phyloP scores from a whole-genome alignment of 164 flowering plant species.

The Kalanchoe fedtschenkoi region DNA sequence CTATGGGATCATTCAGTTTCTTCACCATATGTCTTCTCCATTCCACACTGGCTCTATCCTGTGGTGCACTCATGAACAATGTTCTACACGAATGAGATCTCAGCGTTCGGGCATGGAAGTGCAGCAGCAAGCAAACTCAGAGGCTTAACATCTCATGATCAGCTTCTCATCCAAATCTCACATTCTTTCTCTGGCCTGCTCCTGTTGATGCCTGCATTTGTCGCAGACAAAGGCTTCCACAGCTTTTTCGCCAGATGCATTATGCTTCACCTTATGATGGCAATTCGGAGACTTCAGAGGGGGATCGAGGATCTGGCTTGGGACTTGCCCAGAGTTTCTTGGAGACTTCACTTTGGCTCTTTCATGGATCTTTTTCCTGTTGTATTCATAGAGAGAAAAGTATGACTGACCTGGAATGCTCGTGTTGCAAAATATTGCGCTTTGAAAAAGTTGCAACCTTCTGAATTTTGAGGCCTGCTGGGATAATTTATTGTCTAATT shows the following conservation, averaged over 20 bases:
- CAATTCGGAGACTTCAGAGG: slow-evolving; percentile 39
- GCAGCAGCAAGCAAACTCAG: slow-evolving; percentile 34
- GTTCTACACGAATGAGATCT: slow-evolving; percentile 34
- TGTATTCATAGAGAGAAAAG: slow-evolving; percentile 29
- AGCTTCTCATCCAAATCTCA: slow-evolving; percentile 51
- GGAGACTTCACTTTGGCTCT: slow-evolving; percentile 25
- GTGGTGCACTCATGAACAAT: slow-evolving; percentile 40
- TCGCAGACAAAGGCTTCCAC: slow-evolving; percentile 50
- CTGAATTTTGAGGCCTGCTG: too few relatives aligned
- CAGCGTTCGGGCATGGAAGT: slow-evolving; percentile 37
- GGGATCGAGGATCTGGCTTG: slow-evolving; percentile 35
- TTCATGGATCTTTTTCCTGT: slow-evolving; percentile 29
- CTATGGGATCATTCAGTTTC: slow-evolving; percentile 19
- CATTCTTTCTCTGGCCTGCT: slow-evolving; percentile 54
- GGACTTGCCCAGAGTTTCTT: slow-evolving; percentile 32
- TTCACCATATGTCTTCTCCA: slow-evolving; percentile 35
- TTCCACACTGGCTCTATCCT: slow-evolving; percentile 23
- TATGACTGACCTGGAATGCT: too few relatives aligned
- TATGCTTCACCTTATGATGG: slow-evolving; percentile 31
- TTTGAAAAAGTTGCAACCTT: too few relatives aligned
- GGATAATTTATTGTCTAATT: too few relatives aligned
- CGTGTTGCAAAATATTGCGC: too few relatives aligned
- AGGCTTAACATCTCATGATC: slow-evolving; percentile 70
- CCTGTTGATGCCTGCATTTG: slow-evolving; percentile 61
- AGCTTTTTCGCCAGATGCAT: slow-evolving; percentile 56